Base-by-base conservation (phyloP, 306 rosid species). In the Fragaria vesca region DNA sequence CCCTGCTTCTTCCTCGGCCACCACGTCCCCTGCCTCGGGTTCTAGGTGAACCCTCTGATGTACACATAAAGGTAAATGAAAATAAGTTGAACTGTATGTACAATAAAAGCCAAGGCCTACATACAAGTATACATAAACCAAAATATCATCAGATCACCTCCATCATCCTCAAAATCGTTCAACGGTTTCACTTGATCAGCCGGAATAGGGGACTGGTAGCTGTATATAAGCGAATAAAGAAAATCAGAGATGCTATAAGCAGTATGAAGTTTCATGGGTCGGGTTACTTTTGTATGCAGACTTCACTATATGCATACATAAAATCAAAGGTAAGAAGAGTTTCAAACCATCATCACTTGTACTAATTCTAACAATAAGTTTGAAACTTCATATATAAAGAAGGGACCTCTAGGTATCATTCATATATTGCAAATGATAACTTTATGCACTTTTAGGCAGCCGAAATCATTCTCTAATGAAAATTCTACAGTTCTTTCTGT, bases 171-270 rank as follows among this genome's bases (percentile, higher is more conserved):
- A 48, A 88, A 87, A 77, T 87, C 93, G 80, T 86, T 91, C 70
- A 86, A 84, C 24, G 91, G 98, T 86, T 86, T 93, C 78, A 91
- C 97, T 87, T 90, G 94, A 80, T 93, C 97, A 50, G 61, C 88
- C 3, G 96, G 93, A 73, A 91, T 88, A 71, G 98, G 98, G 63
- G 90, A 77, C 77, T 93, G 98, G 66, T 93, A 90, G 76, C 98
- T 93, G 84, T 75, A 83, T 46, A 36, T 20, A 69, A 51, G 45
- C 18, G 36, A 54, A 66, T 6, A 83, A 63, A 61, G 8, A 60
- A 50, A 69, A 80, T 81, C 66, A 79, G 51, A 55, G 20, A 77
- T 0, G 10, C 12, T 52, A 60, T 63, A 61, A 26, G 50, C 18
- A 30, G 17, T 8, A 71, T 4, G 0, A 61, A 32, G 20, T 28